A percentile compares a stretch with the other conserved stretches of the same genome.
Evolutionary conservation across 805 yeast species (phyloP).

Genomic region (Metschnikowia orientalis): DNA sequence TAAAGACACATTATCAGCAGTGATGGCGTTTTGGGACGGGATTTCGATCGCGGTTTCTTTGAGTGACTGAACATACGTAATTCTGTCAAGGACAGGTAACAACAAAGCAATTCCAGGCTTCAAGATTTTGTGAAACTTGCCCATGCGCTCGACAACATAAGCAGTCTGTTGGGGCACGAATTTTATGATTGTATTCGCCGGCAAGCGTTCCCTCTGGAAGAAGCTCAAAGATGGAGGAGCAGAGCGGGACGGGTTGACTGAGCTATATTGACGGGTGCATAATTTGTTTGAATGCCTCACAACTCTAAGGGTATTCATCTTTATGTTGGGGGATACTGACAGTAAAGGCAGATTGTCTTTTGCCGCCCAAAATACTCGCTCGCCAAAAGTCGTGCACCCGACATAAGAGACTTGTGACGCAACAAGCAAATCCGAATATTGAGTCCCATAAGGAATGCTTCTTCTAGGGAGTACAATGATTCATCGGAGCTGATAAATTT

Average conservation of each 20-base stretch:
- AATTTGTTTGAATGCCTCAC: neutral
- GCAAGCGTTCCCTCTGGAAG: constrained; percentile 60
- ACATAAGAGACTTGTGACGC: too few species aligned
- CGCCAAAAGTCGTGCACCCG: constrained; percentile 5
- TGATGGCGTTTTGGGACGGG: constrained; percentile 79
- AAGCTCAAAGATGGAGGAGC: constrained; percentile 37
- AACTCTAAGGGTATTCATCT: constrained; percentile 7
- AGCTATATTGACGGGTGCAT: constrained; percentile 8
- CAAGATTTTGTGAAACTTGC: constrained; percentile 62
- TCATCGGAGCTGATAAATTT: too few species aligned
- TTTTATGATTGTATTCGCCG: constrained; percentile 69
- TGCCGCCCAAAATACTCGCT: constrained; percentile 4
- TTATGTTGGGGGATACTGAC: neutral
- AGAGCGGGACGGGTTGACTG: constrained; percentile 5
- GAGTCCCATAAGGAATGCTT: too few species aligned
- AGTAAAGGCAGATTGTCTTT: neutral
- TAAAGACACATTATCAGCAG: constrained; percentile 78
- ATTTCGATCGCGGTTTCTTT: constrained; percentile 85
- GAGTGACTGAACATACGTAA: constrained; percentile 75
- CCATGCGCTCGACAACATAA: constrained; percentile 90
- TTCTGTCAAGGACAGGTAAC: constrained; percentile 68
- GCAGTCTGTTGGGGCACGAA: constrained; percentile 91
- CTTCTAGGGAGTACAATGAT: too few species aligned
- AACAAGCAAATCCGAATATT: too few species aligned
- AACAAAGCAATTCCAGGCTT: constrained; percentile 75